Base-by-base conservation (phyloP, 2,329 filamentous ascomycete genomes). In the Westerdykella ornata region DNA sequence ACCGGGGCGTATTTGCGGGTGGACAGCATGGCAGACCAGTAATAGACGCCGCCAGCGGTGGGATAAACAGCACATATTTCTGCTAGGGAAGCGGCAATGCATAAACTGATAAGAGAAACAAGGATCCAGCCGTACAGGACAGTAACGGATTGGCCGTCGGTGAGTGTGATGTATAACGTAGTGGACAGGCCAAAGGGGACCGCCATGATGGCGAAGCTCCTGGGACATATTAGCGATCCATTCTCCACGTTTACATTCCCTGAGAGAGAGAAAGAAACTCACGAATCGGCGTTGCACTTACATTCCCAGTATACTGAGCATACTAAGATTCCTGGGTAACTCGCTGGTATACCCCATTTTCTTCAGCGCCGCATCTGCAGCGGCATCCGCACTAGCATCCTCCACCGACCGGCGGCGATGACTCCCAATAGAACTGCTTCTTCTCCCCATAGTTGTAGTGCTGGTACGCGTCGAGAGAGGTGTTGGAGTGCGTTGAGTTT, bases 41-140 rank as follows among this genome's bases (percentile, higher is more conserved):
- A 87, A 68, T 88, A 88, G 40, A 87, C 83, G 60, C 83, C 84
- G 56, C 83, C 83, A 38, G 81, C 80, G n/a, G 82, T 87, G 16
- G 84, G 84, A 56, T 84, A 87, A 30, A 85, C 80, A 52, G 79
- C 83, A 44, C 82, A 85, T 57, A 88, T 84, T 67, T 88, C 84
- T 49, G 80, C 81, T 20, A 87, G 73, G 15, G 81, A 85, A 2
- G 76, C 70, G 20, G 84, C 83, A 22, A 88, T 81, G 61, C 81
- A 85, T 48, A 82, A 59, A 51, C 82, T 80, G 58, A 84, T 81
- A 39, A 73, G 44, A 14, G 77, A 81, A 32, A 84, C 78, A 36
- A 67, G 65, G 14, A 82, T 63, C 78, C 30, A 86, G 31, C 83
- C 83, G 73, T 78, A 86, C 49, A 86, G 68, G 31, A 85, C 74